These are phyloP conservation scores for Ceratocystis variospora DNA, from an alignment of 2,329 filamentous ascomycete genomes.

Conservation along the genomic window DNA sequence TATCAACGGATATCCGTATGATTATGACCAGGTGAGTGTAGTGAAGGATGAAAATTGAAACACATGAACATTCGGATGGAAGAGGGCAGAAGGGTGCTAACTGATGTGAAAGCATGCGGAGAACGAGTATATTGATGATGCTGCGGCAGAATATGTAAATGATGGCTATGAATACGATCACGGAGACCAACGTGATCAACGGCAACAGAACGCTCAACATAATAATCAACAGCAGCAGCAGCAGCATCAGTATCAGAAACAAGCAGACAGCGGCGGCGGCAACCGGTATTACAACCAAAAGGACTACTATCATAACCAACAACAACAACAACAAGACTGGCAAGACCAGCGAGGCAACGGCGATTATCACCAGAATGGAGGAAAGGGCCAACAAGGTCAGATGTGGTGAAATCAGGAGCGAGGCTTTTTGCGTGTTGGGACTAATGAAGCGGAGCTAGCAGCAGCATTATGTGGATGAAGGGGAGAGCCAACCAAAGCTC, in stretches of 20 bases:
- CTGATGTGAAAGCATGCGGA: conserved; percentile 27
- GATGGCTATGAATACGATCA: conserved; percentile 37
- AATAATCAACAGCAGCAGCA: not conserved
- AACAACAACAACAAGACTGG: not conserved
- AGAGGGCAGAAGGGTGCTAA: not conserved
- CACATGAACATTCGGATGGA: too few relatives aligned
- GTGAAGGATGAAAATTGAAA: not conserved
- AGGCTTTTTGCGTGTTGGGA: not conserved
- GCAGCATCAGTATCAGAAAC: not conserved
- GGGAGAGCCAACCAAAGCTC: too few relatives aligned
- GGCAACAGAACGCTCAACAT: conserved; percentile 5
- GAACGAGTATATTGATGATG: conserved; percentile 35
- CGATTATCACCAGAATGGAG: not conserved
- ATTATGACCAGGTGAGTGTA: conserved; percentile 38
- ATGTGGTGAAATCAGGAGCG: conserved; percentile 15
- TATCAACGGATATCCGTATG: conserved; percentile 37
- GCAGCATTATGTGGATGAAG: too few relatives aligned
- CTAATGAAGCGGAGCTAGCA: too few relatives aligned
- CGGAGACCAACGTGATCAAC: conserved; percentile 11
- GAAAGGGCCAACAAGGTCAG: conserved; percentile 10
- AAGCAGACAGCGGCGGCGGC: not conserved
- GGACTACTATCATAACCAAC: conserved; percentile 11
- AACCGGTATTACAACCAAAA: conserved; percentile 8
- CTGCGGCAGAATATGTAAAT: conserved; percentile 35
- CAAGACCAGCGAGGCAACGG: conserved; percentile 5